Evolutionary conservation across 139 green algal genomes (phyloP), one percentile per base, ranked within the genome.

Genomic region (Micractinium sp.): DNA sequence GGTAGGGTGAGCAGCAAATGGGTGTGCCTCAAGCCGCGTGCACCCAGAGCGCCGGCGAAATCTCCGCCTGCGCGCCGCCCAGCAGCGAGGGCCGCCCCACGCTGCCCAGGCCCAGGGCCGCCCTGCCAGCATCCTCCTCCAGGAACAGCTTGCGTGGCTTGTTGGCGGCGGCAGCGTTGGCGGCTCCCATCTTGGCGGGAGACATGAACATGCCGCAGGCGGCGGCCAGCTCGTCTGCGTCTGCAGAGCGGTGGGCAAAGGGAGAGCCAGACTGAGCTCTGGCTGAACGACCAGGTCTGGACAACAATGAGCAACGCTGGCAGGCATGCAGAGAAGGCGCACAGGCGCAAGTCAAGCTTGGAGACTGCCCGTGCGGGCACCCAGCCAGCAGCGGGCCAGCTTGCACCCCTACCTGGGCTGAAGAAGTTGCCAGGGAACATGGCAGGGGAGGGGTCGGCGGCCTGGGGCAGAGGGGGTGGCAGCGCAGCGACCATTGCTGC

Each of bases 151-250:
- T 91, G 83, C 88, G 88, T 2, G 86, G 86, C 87, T 90, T 90
- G 87, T 90, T 87, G 69, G 61, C 47, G 19, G 25, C 75, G 27
- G 79, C 66, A 14, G 36, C 78, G 4, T 25, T 56, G 27, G 25
- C 79, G 4, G 80, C 2, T n/a, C 31, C 14, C 2, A n/a, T 13
- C 82, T 91, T 89, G 76, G 41, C 67, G 27, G 89, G 89, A 0
- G 83, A 90, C 63, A 92, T 63, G 63, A 92, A 90, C 89, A 92
- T 92, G 76, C 76, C 82, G 63, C 75, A 90, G 23, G 89, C 85
- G 9, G 78, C 87, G 2, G 79, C 86, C 77, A 90, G 85, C 22
- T 90, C 85, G 63, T 85, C 33, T 33, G 36, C 53, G 13, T 82
- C 87, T 75, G 78, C 27, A 75, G 81, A 41, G 33, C 3, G 33